Conservation (phyloP, 164 flowering plant species). For the Kalanchoe fedtschenkoi region DNA sequence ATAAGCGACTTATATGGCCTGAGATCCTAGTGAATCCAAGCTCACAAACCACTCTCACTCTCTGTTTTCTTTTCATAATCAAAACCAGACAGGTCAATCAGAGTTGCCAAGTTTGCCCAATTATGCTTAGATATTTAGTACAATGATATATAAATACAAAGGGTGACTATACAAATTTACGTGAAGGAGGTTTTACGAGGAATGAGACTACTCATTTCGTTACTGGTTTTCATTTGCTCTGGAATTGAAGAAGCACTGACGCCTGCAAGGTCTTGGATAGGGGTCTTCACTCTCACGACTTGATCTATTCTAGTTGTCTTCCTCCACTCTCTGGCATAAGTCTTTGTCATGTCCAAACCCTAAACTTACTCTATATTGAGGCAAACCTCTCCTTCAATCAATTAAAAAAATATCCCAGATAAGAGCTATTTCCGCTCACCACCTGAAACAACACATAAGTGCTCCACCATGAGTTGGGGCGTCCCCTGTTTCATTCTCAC, state of each 20-base stretch:
- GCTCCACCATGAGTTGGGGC: background rate
- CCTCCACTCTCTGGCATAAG: constrained; percentile 54
- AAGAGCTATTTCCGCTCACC: background rate
- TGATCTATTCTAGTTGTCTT: constrained; percentile 21
- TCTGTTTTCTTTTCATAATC: too few relatives aligned
- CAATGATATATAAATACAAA: too few relatives aligned
- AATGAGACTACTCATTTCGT: background rate
- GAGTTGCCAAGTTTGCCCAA: too few relatives aligned
- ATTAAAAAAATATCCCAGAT: too few relatives aligned
- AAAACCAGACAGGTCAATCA: too few relatives aligned
- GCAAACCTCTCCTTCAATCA: constrained; percentile 4
- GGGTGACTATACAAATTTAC: background rate
- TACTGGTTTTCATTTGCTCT: constrained; percentile 43
- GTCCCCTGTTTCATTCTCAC: background rate
- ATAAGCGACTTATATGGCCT: too few relatives aligned
- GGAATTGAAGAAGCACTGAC: constrained; percentile 42
- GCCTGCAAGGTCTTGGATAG: constrained; percentile 47
- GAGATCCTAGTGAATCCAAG: too few relatives aligned
- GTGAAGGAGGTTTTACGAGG: background rate
- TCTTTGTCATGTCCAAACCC: constrained; percentile 47
- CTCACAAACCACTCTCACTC: too few relatives aligned
- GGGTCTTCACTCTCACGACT: constrained; percentile 42
- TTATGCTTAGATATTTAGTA: background rate
- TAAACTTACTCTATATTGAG: constrained; percentile 44
- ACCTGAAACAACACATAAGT: background rate